A percentile compares a stretch with the other conserved stretches of the same genome.
Conservation (phyloP, 768 basidiomycete genomes). For the Boletus fagicola region DNA sequence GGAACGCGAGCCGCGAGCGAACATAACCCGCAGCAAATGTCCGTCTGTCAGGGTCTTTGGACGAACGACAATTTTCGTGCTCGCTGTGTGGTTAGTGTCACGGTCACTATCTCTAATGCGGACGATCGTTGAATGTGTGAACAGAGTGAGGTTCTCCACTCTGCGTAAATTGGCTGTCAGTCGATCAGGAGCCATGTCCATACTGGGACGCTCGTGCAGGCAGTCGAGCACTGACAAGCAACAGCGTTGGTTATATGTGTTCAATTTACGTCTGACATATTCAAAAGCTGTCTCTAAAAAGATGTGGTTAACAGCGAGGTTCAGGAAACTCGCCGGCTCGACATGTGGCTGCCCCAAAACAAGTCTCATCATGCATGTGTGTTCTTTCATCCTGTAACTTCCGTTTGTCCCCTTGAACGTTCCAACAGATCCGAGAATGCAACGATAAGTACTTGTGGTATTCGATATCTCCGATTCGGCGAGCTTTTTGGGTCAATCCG, state of each 20-base stretch:
- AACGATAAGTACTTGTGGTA: not conserved
- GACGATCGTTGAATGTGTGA: constrained; percentile 11
- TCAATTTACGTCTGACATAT: constrained; percentile 24
- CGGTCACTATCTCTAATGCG: not conserved
- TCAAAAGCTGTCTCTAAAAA: constrained; percentile 2
- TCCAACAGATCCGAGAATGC: constrained; percentile 12
- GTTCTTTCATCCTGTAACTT: constrained; percentile 2
- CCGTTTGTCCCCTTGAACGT: constrained; percentile 25
- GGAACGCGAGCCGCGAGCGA: not conserved
- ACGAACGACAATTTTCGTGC: not conserved
- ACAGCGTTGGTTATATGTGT: constrained; percentile 9
- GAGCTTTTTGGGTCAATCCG: not conserved
- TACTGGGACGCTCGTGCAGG: not conserved
- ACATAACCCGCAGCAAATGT: not conserved
- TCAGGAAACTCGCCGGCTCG: constrained; percentile 1
- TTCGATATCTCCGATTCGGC: constrained; percentile 3
- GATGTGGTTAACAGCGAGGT: constrained; percentile 2
- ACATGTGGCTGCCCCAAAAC: constrained; percentile 31
- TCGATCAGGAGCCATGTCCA: constrained; percentile 4
- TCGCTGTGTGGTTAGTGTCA: not conserved
- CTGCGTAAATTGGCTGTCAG: constrained; percentile 10
- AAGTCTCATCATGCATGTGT: constrained; percentile 4
- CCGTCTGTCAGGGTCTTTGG: not conserved
- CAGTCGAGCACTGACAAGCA: constrained; percentile 2
- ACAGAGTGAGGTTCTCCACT: not conserved